Evolutionary conservation across 345 rosid species (phyloP).

Genomic region (Hibiscus syriacus): DNA sequence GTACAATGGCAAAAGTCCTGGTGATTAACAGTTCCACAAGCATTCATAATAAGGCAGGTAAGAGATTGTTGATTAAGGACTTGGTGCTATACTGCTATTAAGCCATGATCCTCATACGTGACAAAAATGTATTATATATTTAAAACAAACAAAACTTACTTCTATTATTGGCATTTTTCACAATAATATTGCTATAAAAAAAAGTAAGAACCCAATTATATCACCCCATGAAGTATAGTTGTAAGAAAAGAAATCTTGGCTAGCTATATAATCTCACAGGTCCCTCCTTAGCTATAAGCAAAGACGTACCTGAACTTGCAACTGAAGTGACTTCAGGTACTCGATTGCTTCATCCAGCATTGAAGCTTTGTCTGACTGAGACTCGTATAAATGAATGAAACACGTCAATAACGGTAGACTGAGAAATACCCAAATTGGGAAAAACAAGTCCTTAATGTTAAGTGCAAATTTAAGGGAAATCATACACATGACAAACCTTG

Average conservation of each 20-base stretch:
- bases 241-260: background rate
- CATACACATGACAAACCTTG: constrained; percentile 26
- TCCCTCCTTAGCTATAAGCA: background rate
- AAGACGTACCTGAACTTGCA: constrained; percentile 47
- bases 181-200: background rate
- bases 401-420: background rate
- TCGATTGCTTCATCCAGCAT: constrained; percentile 62
- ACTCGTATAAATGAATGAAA: background rate
- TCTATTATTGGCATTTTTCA: background rate
- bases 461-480: background rate
- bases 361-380: constrained; percentile 57
- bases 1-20: background rate
- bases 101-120: background rate
- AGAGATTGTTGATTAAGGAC: background rate
- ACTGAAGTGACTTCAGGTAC: constrained; percentile 49
- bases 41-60: background rate
- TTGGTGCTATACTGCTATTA: background rate
- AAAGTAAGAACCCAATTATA: background rate
- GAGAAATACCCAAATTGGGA: background rate
- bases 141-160: background rate
- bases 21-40: background rate
- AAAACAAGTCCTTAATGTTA: background rate
- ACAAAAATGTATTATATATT: background rate
- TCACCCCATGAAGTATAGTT: background rate
- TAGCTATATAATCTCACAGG: background rate